Conservation (phyloP, 2,329 filamentous ascomycete genomes). For the Talaromyces albobiverticillius region DNA sequence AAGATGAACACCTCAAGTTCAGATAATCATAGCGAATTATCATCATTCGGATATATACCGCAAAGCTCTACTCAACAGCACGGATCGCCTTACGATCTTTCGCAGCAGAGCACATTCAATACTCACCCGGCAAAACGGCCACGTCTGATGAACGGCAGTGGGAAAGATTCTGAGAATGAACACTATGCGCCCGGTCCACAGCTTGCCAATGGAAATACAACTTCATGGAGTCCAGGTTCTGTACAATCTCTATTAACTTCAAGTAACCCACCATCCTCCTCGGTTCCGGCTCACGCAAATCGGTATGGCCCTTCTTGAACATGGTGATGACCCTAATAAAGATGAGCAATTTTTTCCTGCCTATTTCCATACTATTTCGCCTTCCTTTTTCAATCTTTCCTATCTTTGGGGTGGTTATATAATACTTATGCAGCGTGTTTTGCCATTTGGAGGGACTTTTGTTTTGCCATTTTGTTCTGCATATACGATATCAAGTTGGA, state of each 20-base stretch:
- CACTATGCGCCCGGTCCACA: constrained; percentile 2
- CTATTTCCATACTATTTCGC: too few species aligned
- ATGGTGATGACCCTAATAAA: neutral
- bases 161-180: constrained; percentile 12
- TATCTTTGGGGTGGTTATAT: neutral
- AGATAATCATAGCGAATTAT: constrained; percentile 9
- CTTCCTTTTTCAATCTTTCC: neutral
- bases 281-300: constrained; percentile 8
- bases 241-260: constrained; percentile 14
- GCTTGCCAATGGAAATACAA: constrained; percentile 7
- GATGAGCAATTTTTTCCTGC: neutral
- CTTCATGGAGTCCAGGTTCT: constrained; percentile 14
- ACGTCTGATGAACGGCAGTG: constrained; percentile 33
- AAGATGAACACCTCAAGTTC: neutral
- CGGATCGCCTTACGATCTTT: constrained; percentile 3
- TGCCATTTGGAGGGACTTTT: neutral
- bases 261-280: constrained; percentile 11
- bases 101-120: constrained; percentile 1
- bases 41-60: constrained; percentile 1
- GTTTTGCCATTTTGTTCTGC: neutral
- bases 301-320: constrained; percentile 11
- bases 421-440: neutral
- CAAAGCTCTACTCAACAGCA: constrained; percentile 4
- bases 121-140: constrained; percentile 31
- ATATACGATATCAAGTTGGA: neutral